Conservation (phyloP, 192 early-diverging fungal genomes). For the Coemansia sp. region DNA sequence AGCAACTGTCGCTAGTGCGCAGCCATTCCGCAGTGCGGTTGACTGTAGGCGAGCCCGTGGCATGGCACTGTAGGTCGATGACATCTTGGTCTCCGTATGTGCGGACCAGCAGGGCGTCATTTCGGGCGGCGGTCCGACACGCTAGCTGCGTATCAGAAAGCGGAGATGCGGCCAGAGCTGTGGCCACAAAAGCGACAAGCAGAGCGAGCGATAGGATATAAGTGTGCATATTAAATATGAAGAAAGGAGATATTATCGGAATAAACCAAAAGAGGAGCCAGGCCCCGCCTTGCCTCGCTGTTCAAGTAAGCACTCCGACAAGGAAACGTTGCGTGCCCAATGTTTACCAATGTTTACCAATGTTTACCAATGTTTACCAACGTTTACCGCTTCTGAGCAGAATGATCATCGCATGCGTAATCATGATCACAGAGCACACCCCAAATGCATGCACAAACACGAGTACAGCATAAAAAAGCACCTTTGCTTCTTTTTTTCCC, state of each 20-base stretch:
- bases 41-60: not conserved
- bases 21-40: slow-evolving; percentile 11
- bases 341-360: too few relatives aligned
- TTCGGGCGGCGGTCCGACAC: slow-evolving; percentile 16
- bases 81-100: slow-evolving; percentile 7
- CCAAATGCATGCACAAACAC: not conserved
- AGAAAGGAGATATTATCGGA: too few relatives aligned
- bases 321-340: too few relatives aligned
- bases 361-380: too few relatives aligned
- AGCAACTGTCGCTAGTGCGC: slow-evolving; percentile 18
- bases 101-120: slow-evolving; percentile 1
- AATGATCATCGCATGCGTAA: not conserved
- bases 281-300: too few relatives aligned
- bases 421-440: not conserved
- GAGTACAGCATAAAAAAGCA: not conserved
- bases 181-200: too few relatives aligned
- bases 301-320: too few relatives aligned
- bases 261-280: too few relatives aligned
- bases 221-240: too few relatives aligned
- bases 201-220: too few relatives aligned
- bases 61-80: slow-evolving; percentile 14
- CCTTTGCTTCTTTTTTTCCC: not conserved
- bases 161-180: too few relatives aligned
- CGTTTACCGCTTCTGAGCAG: too few relatives aligned
- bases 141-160: not conserved